Evolutionary conservation across 177 flowering plant species (phyloP).

Genomic region (Telopea speciosissima): DNA sequence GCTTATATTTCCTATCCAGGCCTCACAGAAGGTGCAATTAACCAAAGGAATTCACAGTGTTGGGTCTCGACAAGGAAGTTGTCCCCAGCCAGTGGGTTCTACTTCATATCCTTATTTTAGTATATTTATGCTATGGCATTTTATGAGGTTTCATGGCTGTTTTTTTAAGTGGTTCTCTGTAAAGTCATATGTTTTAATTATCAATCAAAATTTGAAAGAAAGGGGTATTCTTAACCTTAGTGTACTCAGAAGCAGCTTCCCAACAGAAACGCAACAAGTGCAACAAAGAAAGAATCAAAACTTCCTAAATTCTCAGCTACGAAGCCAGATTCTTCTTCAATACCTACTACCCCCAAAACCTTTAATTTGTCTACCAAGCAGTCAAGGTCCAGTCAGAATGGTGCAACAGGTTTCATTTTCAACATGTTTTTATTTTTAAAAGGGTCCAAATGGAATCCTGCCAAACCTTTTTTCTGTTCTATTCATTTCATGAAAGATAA

Average conservation of each 20-base stretch:
- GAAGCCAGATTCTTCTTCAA: slow-evolving; percentile 17
- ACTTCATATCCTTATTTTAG: slow-evolving; percentile 72
- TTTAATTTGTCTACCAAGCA: slow-evolving; percentile 13
- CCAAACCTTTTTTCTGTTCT: background rate
- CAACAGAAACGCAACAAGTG: slow-evolving; percentile 15
- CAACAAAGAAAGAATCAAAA: slow-evolving; percentile 31
- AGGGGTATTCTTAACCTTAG: slow-evolving; percentile 35
- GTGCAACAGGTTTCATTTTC: slow-evolving; percentile 34
- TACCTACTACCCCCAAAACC: slow-evolving; percentile 24
- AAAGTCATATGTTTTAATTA: background rate
- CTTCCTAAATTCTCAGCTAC: slow-evolving; percentile 31
- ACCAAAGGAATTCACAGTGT: slow-evolving; percentile 26
- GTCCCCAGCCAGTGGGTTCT: slow-evolving; percentile 39
- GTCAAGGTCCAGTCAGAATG: slow-evolving; percentile 29
- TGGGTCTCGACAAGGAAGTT: slow-evolving; percentile 37
- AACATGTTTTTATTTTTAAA: background rate
- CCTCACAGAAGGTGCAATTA: slow-evolving; percentile 32
- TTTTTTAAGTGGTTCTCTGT: slow-evolving; percentile 1
- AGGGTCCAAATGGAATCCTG: background rate
- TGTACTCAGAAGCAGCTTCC: slow-evolving; percentile 51
- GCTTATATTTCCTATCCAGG: slow-evolving; percentile 26
- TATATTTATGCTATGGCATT: background rate
- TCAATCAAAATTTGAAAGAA: slow-evolving; percentile 1
- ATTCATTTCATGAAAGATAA: background rate
- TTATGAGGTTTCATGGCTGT: background rate